Evolutionary conservation across 768 basidiomycete genomes (phyloP), one percentile per base, ranked within the genome.

Genomic region (Podaxis sp.): DNA sequence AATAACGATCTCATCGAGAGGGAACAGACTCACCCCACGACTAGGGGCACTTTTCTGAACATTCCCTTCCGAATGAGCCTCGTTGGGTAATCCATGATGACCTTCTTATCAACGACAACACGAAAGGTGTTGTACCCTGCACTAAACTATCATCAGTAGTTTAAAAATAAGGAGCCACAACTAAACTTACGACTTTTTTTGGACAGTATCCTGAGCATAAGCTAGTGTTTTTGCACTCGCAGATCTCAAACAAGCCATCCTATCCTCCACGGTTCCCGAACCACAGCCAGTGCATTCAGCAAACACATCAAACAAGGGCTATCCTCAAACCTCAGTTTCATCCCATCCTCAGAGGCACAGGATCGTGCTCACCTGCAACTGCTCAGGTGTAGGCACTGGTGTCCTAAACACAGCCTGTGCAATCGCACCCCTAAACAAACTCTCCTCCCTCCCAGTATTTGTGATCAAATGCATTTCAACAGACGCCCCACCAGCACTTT

Each of bases 351-450:
- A 46, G 15, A 19, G 19, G 44, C 44, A 51, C 57, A 7, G 13
- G 17, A 22, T 46, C 15, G 5, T 7, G 65, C 74, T 19, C 54
- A 88, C 87, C 74, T 76, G 69, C 63, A 84, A 82, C 68, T 87
- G 76, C 60, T 82, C 81, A 0, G 83, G 81, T 1, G 74, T 74
- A 0, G 86, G 79, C 48, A 87, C 57, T 3, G 84, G 82, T 0
- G 79, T 74, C 15, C 87, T 73, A 66, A 76, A 86, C 19, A 87
- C 80, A 67, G 86, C 87, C 70, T 89, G 87, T 1, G 80, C 84
- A 66, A 89, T 88, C 8, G 83, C 87, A 12, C 76, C 76, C 15
- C 75, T 73, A 71, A 88, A 89, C 8, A 86, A 68, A 17, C 69
- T 62, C 55, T 76, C 69, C 2, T 68, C 69, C 19, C 52, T 58